Evolutionary conservation across 2,329 filamentous ascomycete species (phyloP).

Genomic region (Chaetoscypha palmicola): DNA sequence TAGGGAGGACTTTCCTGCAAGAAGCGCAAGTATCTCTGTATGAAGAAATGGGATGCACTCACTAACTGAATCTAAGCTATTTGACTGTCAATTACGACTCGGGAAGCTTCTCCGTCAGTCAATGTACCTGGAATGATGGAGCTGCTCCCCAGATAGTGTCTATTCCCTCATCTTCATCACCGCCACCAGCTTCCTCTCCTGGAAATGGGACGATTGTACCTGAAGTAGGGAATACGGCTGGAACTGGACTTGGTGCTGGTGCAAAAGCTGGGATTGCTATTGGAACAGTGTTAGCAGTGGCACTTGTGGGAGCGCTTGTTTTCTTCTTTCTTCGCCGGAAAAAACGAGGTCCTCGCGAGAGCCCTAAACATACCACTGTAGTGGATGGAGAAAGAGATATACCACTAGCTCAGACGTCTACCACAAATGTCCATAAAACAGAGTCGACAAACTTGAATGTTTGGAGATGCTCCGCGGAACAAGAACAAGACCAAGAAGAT

Average conservation of each 20-base stretch:
- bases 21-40: constrained; percentile 25
- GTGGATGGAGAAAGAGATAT: neutral
- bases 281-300: neutral
- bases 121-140: constrained; percentile 2
- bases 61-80: constrained; percentile 3
- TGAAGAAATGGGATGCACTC: neutral
- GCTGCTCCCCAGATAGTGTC: neutral
- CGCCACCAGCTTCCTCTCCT: neutral
- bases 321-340: neutral
- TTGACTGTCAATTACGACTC: constrained; percentile 8
- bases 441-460: neutral
- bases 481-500: neutral
- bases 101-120: constrained; percentile 7
- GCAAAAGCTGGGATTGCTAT: neutral
- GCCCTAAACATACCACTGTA: neutral
- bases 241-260: neutral
- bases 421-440: neutral
- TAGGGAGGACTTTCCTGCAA: constrained; percentile 35
- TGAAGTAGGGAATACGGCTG: neutral
- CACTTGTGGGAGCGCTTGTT: neutral
- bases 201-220: neutral
- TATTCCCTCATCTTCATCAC: neutral
- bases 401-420: neutral
- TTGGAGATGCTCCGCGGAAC: neutral
- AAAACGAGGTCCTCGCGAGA: neutral